Evolutionary conservation across 192 early-diverging fungal genomes (phyloP), one percentile per base, ranked within the genome.

Genomic region (Spizellomyces sp.): DNA sequence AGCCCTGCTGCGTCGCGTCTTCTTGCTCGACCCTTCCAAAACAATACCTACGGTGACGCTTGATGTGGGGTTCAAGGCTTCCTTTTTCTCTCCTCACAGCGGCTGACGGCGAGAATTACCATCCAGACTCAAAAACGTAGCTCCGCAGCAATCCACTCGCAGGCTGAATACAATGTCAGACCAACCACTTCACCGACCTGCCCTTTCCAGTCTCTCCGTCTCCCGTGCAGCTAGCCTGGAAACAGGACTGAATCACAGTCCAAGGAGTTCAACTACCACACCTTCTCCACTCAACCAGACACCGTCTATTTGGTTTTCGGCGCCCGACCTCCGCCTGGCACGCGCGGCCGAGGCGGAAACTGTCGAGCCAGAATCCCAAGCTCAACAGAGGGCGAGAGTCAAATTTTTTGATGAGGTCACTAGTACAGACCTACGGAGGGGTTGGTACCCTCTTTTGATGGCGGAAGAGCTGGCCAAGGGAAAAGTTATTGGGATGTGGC

Each of bases 321-420:
- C 69, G 0, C 69, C 69, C 8, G 69, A 70, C 50, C 47, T 70
- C 7, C 69, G 69, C 27, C 50, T 65, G 6, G 70, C 70, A 10
- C 61, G 70, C 10, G 70, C 70, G 12, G 70, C 70, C 9, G 70
- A 72, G 17, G 70, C 54, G 9, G 70, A 72, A 17, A 15, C 27
- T 27, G 62, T 65, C 6, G 70, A 72, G 52, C 61, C 61, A 12
- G 70, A 72, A 64, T 21, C 21, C 12, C 70, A 64, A 47, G 70
- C 62, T 36, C 70, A 72, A 58, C 70, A 72, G 52, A 17, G 70
- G n/a, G 70, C 70, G n/a, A n/a, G 70, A n/a, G 70, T 61, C 0
- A 54, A 54, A 17, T 72, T 72, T 45, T 72, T 72, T 64, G 70
- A 72, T 64, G 70, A 72, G 41, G 19, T 36, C 8, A 65, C 62